phyloP scores from a whole-genome alignment of 78 protist species.

The Emiliania huxleyi region DNA sequence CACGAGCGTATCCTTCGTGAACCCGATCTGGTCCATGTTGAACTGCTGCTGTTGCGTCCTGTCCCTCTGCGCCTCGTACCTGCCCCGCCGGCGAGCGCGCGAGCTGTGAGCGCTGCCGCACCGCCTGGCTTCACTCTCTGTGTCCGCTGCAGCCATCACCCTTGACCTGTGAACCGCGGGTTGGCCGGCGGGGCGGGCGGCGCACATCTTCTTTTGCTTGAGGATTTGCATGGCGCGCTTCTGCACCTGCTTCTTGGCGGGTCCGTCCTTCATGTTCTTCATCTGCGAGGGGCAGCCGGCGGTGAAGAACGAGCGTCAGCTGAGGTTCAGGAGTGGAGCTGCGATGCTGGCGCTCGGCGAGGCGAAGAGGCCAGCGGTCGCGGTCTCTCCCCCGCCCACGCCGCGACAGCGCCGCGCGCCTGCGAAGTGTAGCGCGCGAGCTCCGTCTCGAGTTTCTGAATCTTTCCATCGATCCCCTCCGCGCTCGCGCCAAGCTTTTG shows the following conservation, averaged over 20 bases:
- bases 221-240: not conserved
- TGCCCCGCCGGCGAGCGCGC: too few species aligned
- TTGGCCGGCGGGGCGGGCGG: not conserved
- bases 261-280: not conserved
- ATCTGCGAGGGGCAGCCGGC: not conserved
- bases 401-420: not conserved
- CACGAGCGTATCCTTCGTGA: not conserved
- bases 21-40: not conserved
- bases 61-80: not conserved
- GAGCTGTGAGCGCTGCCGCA: too few species aligned
- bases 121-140: too few species aligned
- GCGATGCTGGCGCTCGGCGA: not conserved
- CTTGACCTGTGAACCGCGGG: too few species aligned
- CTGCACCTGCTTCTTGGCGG: not conserved
- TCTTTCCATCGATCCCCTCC: not conserved
- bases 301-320: not conserved
- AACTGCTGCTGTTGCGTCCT: not conserved
- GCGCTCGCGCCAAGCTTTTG: not conserved
- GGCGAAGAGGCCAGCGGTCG: not conserved
- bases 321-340: not conserved
- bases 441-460: not conserved
- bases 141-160: too few species aligned
- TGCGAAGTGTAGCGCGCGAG: not conserved
- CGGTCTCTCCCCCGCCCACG: too few species aligned
- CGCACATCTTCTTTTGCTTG: constrained; percentile 5